Conservation (phyloP, 1,139 yeast genomes). For the Scheffersomyces illinoinensis region DNA sequence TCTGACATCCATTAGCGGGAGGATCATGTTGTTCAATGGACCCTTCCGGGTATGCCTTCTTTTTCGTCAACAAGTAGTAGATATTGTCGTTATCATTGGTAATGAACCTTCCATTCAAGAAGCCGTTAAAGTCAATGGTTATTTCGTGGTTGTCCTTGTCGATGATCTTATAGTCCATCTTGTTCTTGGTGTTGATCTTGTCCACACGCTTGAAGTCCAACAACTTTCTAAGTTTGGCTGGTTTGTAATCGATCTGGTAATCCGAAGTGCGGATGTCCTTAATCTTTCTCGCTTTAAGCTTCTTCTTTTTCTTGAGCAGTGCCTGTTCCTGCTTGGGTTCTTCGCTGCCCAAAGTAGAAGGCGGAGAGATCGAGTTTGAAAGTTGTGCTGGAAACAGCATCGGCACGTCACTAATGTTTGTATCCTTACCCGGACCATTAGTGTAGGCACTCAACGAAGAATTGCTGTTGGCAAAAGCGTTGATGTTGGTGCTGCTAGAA, state of each 20-base stretch:
- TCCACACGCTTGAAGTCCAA: constrained; percentile 31
- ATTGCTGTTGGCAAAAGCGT: not conserved
- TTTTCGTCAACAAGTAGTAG: constrained; percentile 32
- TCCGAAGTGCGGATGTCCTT: constrained; percentile 9
- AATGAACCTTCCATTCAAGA: constrained; percentile 43
- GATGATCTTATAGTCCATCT: constrained; percentile 27
- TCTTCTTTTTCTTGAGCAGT: constrained; percentile 6
- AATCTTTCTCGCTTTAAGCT: constrained; percentile 7
- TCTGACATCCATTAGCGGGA: constrained; percentile 4
- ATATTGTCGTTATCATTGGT: constrained; percentile 46
- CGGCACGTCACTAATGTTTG: not conserved
- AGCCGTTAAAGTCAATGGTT: constrained; percentile 33
- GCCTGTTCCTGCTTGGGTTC: not conserved
- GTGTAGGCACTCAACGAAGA: not conserved
- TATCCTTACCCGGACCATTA: not conserved
- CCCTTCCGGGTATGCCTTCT: constrained; percentile 5
- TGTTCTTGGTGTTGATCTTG: constrained; percentile 9
- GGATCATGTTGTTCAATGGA: not conserved
- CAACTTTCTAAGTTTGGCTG: constrained; percentile 26
- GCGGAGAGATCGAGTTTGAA: not conserved
- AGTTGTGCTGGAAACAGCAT: constrained; percentile 4
- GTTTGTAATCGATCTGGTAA: constrained; percentile 26
- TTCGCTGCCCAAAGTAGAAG: not conserved
- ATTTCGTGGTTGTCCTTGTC: constrained; percentile 28
- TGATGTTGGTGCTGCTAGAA: constrained; percentile 3